These are phyloP conservation scores for Blastobotrys buckinghamii DNA, from an alignment of 1,139 yeast species.

Conservation along the genomic window DNA sequence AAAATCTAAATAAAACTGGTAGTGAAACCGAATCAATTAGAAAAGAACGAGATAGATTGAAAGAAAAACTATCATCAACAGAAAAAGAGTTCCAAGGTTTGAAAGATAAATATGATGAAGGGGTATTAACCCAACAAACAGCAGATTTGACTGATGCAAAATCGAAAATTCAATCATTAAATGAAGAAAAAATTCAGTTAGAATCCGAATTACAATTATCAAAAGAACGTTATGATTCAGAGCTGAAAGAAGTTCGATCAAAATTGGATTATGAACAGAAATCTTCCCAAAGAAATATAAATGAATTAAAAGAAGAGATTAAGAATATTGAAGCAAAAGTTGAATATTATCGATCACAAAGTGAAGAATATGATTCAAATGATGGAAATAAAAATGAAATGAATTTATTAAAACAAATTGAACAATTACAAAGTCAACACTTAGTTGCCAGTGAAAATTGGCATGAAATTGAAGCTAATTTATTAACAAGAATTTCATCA, in stretches of 20 bases:
- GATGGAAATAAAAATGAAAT: constrained; percentile 25
- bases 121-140: constrained; percentile 19
- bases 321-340: constrained; percentile 37
- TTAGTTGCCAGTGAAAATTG: constrained; percentile 62
- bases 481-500: constrained; percentile 43
- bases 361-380: constrained; percentile 34
- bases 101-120: constrained; percentile 24
- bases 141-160: constrained; percentile 24
- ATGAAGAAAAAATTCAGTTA: constrained; percentile 17
- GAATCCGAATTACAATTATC: constrained; percentile 16
- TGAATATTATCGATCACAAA: constrained; percentile 39
- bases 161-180: constrained; percentile 17
- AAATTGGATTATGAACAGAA: constrained; percentile 20
- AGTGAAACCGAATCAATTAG: constrained; percentile 21
- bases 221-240: constrained; percentile 17
- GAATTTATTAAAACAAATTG: constrained; percentile 41
- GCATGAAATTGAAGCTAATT: constrained; percentile 53
- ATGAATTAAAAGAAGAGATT: constrained; percentile 28
- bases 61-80: constrained; percentile 16
- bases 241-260: constrained; percentile 22
- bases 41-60: constrained; percentile 16
- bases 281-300: constrained; percentile 13
- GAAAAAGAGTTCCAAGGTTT: constrained; percentile 21
- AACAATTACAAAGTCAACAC: constrained; percentile 59
- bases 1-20: constrained; percentile 19